phyloP scores from a whole-genome alignment of 345 rosid species.

The Ceriops decandra region DNA sequence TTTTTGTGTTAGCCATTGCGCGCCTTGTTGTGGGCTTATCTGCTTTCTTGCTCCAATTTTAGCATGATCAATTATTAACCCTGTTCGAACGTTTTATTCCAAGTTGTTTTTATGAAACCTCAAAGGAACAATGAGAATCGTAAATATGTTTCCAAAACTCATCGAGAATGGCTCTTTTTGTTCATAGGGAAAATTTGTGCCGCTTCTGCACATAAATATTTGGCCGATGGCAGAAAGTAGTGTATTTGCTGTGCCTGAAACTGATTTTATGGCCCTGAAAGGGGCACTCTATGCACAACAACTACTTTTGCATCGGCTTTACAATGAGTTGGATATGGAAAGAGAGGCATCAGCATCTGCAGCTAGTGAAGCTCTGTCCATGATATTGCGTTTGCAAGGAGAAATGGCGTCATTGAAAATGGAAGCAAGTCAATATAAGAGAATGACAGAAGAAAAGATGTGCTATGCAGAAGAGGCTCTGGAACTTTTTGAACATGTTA shows the following conservation, averaged over 20 bases:
- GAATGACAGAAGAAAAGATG: conserved; percentile 80
- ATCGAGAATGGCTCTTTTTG: not conserved
- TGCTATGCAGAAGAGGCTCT: conserved; percentile 76
- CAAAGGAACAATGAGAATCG: too few species aligned
- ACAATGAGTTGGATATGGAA: conserved; percentile 68
- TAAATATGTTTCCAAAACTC: too few species aligned
- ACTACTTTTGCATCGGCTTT: conserved; percentile 72
- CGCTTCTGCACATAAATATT: not conserved
- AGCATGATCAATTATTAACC: too few species aligned
- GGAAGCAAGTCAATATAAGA: conserved; percentile 90
- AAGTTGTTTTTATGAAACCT: too few species aligned
- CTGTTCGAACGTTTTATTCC: too few species aligned
- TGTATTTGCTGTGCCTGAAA: conserved; percentile 30
- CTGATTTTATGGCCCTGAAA: conserved; percentile 39
- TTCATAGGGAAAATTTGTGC: not conserved
- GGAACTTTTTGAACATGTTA: conserved; percentile 62
- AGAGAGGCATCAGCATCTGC: conserved; percentile 78
- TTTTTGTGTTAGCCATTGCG: too few species aligned
- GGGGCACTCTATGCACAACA: conserved; percentile 67
- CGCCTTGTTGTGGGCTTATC: too few species aligned
- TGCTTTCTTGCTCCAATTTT: too few species aligned
- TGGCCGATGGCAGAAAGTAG: conserved; percentile 40
- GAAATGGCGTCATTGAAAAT: conserved; percentile 71
- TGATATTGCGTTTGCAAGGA: conserved; percentile 82
- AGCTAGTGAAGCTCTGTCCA: conserved; percentile 73